Conservation (phyloP, 1,139 yeast species). For the Pichia sp. region DNA sequence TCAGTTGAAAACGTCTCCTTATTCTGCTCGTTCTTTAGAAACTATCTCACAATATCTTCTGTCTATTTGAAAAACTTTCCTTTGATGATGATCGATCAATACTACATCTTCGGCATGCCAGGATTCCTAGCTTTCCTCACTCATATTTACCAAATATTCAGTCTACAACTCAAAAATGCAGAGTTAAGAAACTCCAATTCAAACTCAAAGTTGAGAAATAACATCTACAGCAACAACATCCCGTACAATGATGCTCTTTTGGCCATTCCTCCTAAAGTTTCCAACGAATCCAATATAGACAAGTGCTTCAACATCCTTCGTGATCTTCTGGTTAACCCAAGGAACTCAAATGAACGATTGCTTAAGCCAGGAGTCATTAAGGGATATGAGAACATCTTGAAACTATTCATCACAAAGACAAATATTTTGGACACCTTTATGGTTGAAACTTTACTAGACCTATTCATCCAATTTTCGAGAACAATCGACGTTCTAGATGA, state of each 20-base stretch:
- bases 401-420: slow-evolving; percentile 43
- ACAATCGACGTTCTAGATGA: slow-evolving; percentile 20
- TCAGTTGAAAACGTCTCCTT: slow-evolving; percentile 44
- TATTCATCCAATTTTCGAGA: slow-evolving; percentile 43
- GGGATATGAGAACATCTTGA: slow-evolving; percentile 49
- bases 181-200: not conserved
- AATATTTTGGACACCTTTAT: slow-evolving; percentile 44
- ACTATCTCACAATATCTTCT: slow-evolving; percentile 39
- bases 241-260: slow-evolving; percentile 6
- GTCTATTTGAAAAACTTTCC: slow-evolving; percentile 20
- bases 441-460: slow-evolving; percentile 44
- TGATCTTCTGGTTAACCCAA: slow-evolving; percentile 38
- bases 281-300: slow-evolving; percentile 34
- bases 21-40: slow-evolving; percentile 71
- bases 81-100: slow-evolving; percentile 15
- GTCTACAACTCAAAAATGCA: slow-evolving; percentile 22
- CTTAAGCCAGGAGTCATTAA: slow-evolving; percentile 32
- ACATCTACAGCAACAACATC: not conserved
- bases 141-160: slow-evolving; percentile 36
- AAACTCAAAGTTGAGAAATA: slow-evolving; percentile 7
- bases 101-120: slow-evolving; percentile 30
- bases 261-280: slow-evolving; percentile 32
- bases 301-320: slow-evolving; percentile 41
- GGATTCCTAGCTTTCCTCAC: slow-evolving; percentile 35
- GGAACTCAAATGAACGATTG: slow-evolving; percentile 34